Conservation (phyloP, 805 yeast genomes). For the Suhomyces tanzawaensis region DNA sequence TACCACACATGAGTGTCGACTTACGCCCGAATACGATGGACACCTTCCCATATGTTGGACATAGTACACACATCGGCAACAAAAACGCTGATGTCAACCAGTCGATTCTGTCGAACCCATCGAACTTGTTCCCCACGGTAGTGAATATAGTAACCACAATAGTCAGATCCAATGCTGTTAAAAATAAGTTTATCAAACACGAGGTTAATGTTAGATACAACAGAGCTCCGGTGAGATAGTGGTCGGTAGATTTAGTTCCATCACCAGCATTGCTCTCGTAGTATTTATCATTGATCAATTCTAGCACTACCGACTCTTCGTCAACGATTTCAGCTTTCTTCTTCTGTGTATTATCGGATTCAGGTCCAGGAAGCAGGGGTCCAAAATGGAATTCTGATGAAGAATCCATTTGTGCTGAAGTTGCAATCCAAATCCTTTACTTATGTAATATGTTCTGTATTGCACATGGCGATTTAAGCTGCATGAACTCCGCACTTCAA, state of each 20-base stretch:
- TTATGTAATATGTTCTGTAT: no score
- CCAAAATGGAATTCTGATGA: no score
- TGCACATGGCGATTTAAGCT: no score
- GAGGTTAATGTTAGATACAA: conserved; percentile 23
- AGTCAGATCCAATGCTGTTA: conserved; percentile 55
- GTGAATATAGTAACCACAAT: conserved; percentile 51
- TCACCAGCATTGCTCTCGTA: conserved; percentile 40
- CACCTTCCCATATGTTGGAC: conserved; percentile 56
- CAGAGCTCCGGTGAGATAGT: conserved; percentile 26
- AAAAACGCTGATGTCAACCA: conserved; percentile 58
- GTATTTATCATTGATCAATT: conserved; percentile 18
- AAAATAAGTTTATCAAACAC: conserved; percentile 29
- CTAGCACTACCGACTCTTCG: no score
- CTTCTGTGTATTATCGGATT: no score
- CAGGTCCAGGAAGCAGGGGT: no score
- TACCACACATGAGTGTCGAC: conserved; percentile 43
- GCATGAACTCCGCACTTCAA: no score
- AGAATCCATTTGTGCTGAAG: no score
- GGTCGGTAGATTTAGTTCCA: conserved; percentile 35
- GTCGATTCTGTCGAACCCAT: conserved; percentile 48
- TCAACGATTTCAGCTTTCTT: no score
- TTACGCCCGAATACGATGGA: conserved; percentile 58
- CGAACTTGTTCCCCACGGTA: conserved; percentile 47
- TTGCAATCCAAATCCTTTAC: no score
- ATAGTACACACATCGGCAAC: conserved; percentile 50